These are phyloP conservation scores for Neolentinus lepideus DNA, from an alignment of 1,284 basidiomycete species.

Conservation along the genomic window DNA sequence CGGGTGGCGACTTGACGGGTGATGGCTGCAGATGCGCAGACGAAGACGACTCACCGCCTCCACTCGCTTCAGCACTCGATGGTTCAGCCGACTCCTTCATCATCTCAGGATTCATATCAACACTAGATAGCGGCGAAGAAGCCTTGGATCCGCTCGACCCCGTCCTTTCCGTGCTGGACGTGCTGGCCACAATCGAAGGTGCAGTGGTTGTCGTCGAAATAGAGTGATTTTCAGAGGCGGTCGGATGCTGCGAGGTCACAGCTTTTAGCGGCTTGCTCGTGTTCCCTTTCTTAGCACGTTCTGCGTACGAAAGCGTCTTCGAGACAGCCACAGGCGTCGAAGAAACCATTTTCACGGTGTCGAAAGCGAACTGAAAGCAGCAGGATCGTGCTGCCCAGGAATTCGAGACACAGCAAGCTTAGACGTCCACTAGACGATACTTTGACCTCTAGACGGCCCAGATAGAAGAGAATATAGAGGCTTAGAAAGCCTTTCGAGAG, in stretches of 20 bases:
- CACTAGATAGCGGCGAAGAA: slow-evolving; percentile 8
- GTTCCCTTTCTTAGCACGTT: slow-evolving; percentile 44
- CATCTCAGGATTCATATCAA: slow-evolving; percentile 7
- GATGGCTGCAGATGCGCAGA: slow-evolving; percentile 16
- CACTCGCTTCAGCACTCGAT: slow-evolving; percentile 5
- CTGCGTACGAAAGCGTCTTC: slow-evolving; percentile 44
- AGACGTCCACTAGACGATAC: not conserved
- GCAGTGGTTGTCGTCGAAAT: slow-evolving; percentile 10
- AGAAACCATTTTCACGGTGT: slow-evolving; percentile 1
- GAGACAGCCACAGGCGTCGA: slow-evolving; percentile 17
- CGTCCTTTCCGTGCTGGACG: slow-evolving; percentile 10
- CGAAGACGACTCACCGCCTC: slow-evolving; percentile 6
- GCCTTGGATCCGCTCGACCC: slow-evolving; percentile 12
- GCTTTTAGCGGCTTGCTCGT: slow-evolving; percentile 13
- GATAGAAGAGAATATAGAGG: not conserved
- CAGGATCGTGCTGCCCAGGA: too few relatives aligned
- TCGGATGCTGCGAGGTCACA: slow-evolving; percentile 6
- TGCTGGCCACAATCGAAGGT: slow-evolving; percentile 9
- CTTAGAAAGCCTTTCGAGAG: not conserved
- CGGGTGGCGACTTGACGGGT: slow-evolving; percentile 13
- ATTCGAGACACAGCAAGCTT: too few relatives aligned
- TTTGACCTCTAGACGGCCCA: not conserved
- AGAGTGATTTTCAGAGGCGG: slow-evolving; percentile 11
- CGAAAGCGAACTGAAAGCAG: not conserved
- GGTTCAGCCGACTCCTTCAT: slow-evolving; percentile 6